Conservation (phyloP, 2,329 filamentous ascomycete species). For the Stagonosporopsis cucurbitacearum region DNA sequence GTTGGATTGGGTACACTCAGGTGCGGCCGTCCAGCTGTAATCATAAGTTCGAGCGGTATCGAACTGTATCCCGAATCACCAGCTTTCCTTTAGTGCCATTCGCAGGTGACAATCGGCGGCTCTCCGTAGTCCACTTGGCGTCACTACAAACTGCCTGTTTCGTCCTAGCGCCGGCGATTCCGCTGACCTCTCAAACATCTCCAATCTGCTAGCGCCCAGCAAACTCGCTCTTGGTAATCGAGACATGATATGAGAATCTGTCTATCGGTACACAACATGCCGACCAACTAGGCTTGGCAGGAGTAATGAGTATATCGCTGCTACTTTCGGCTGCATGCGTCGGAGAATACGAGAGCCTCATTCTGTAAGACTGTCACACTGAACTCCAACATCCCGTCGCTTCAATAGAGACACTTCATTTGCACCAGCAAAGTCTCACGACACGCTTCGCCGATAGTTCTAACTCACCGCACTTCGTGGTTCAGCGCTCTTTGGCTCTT, state of each 20-base stretch:
- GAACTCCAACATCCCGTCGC: background rate
- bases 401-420: background rate
- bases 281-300: background rate
- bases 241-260: background rate
- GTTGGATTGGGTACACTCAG: no score
- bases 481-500: background rate
- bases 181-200: background rate
- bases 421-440: background rate
- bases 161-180: background rate
- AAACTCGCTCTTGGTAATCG: background rate
- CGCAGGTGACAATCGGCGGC: background rate
- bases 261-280: background rate
- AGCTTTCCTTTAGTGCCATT: background rate
- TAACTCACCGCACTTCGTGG: background rate
- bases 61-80: no score
- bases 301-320: background rate
- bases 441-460: background rate
- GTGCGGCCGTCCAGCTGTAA: no score
- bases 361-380: background rate
- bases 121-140: background rate
- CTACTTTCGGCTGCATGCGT: background rate
- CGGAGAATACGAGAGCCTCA: slow-evolving; percentile 7
- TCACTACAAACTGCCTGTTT: slow-evolving; percentile 6
- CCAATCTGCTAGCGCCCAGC: background rate
- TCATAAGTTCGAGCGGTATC: no score